These are phyloP conservation scores for Ajuga reptans DNA, from an alignment of 305 asterid species.

Conservation along the genomic window DNA sequence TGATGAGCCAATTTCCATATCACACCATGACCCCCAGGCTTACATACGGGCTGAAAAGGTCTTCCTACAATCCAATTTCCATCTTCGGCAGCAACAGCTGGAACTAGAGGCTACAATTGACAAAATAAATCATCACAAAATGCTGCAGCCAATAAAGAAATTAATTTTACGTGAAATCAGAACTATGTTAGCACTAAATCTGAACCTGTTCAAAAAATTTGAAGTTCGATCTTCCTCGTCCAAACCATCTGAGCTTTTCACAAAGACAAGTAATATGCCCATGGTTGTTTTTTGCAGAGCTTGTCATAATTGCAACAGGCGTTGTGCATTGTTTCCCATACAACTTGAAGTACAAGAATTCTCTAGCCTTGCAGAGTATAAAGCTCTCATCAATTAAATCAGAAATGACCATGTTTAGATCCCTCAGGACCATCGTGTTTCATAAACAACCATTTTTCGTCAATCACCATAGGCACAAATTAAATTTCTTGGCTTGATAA, in stretches of 20 bases:
- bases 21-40: constrained; percentile 99
- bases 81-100: constrained; percentile 89
- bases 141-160: constrained; percentile 18
- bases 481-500: constrained; percentile 5
- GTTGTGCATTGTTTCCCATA: constrained; percentile 83
- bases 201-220: constrained; percentile 83
- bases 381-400: constrained; percentile 29
- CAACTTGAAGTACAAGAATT: constrained; percentile 89
- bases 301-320: constrained; percentile 98
- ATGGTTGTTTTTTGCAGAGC: constrained; percentile 86
- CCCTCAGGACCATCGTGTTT: constrained; percentile 12
- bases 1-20: constrained; percentile 97
- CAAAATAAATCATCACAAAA: constrained; percentile 35
- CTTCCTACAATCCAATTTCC: constrained; percentile 75
- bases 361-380: constrained; percentile 74
- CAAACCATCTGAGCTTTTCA: constrained; percentile 78
- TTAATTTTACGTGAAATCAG: constrained; percentile 13
- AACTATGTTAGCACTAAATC: constrained; percentile 17
- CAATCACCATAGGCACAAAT: constrained; percentile 8
- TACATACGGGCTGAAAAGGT: constrained; percentile 71
- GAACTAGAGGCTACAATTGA: constrained; percentile 92
- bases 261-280: constrained; percentile 60
- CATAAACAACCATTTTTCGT: constrained; percentile 5
- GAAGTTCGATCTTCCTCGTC: constrained; percentile 80
- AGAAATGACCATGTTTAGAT: constrained; percentile 2